phyloP scores from a whole-genome alignment of 192 early-diverging fungal genomes.

The Geranomyces variabilis region DNA sequence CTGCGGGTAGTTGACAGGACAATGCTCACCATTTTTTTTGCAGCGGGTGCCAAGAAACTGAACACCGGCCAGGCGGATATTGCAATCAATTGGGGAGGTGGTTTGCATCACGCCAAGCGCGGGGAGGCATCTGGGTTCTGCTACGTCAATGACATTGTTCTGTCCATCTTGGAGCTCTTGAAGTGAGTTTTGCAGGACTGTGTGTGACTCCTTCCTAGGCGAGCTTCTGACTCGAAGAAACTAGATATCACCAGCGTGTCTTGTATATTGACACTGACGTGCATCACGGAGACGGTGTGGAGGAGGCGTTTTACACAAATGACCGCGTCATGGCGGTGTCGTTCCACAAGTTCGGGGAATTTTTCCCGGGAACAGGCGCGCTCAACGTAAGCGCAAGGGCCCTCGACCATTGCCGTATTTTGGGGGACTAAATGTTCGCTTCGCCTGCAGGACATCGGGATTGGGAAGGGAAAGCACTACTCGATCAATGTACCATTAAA shows the following conservation, averaged over 20 bases:
- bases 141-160: slow-evolving; percentile 96
- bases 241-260: slow-evolving; percentile 72
- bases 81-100: slow-evolving; percentile 97
- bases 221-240: not conserved
- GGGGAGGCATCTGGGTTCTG: slow-evolving; percentile 94
- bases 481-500: slow-evolving; percentile 91
- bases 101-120: slow-evolving; percentile 92
- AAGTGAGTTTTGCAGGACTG: slow-evolving; percentile 46
- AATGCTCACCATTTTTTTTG: not conserved
- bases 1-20: not conserved
- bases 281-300: slow-evolving; percentile 97
- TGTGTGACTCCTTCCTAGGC: slow-evolving; percentile 18
- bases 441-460: slow-evolving; percentile 79
- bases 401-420: not conserved
- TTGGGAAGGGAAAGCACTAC: slow-evolving; percentile 89
- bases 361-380: slow-evolving; percentile 98
- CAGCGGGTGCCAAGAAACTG: slow-evolving; percentile 84
- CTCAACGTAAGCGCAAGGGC: slow-evolving; percentile 59
- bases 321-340: slow-evolving; percentile 95
- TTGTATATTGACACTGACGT: slow-evolving; percentile 97
- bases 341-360: slow-evolving; percentile 95
- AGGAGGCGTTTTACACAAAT: slow-evolving; percentile 91
- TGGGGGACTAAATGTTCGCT: not conserved
- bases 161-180: slow-evolving; percentile 86
- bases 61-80: slow-evolving; percentile 84